A percentile compares a stretch with the other conserved stretches of the same genome.
phyloP scores from a whole-genome alignment of 495 filamentous ascomycete genomes.

The Penicillium paradoxum region DNA sequence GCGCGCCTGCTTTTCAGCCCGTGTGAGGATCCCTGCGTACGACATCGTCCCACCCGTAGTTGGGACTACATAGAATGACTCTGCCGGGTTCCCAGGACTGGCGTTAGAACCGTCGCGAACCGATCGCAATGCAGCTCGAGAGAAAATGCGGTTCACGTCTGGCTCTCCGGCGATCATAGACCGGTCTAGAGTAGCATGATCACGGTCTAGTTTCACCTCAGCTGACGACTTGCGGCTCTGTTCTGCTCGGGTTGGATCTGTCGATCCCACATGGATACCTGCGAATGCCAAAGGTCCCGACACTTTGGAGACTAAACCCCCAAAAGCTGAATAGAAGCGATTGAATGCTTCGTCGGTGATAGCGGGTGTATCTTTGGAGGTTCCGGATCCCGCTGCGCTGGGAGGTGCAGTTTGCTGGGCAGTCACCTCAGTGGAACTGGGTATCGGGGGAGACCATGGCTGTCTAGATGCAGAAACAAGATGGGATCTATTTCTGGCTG shows the following conservation, averaged over 20 bases:
- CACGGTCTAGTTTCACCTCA: slow-evolving; percentile 35
- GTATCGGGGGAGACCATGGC: slow-evolving; percentile 33
- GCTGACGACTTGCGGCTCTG: slow-evolving; percentile 37
- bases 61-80: slow-evolving; percentile 95
- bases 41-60: slow-evolving; percentile 81
- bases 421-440: slow-evolving; percentile 33
- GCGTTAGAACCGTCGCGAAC: slow-evolving; percentile 48
- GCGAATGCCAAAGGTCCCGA: slow-evolving; percentile 90
- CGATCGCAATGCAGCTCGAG: slow-evolving; percentile 71
- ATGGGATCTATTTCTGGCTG: slow-evolving; percentile 23
- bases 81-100: slow-evolving; percentile 48
- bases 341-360: slow-evolving; percentile 75
- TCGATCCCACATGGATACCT: slow-evolving; percentile 68
- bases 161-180: slow-evolving; percentile 49
- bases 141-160: slow-evolving; percentile 72
- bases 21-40: slow-evolving; percentile 79
- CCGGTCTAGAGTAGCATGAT: slow-evolving; percentile 36
- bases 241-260: slow-evolving; percentile 43
- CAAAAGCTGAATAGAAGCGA: slow-evolving; percentile 84
- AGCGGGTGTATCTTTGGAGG: slow-evolving; percentile 9
- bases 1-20: slow-evolving; percentile 61
- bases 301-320: slow-evolving; percentile 72
- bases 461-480: slow-evolving; percentile 26
- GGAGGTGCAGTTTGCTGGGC: slow-evolving; percentile 33
- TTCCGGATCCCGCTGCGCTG: slow-evolving; percentile 13